These are phyloP conservation scores for Penicillium sp. DNA, from an alignment of 2,329 filamentous ascomycete genomes.

Conservation along the genomic window DNA sequence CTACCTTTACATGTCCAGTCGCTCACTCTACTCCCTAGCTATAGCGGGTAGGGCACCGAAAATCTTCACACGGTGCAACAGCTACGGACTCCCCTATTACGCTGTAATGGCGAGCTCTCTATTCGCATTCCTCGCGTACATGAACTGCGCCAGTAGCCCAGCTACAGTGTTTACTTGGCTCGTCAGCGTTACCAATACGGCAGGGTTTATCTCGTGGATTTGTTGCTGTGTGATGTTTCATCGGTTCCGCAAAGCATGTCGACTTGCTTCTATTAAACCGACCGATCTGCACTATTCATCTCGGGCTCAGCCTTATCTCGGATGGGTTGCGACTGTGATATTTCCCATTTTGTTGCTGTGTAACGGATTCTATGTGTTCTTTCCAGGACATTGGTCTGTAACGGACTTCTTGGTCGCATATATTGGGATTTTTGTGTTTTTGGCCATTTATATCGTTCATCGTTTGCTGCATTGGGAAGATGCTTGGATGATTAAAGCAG, in stretches of 20 bases:
- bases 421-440: too few species aligned
- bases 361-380: too few species aligned
- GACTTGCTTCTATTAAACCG: background rate
- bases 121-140: slow-evolving; percentile 64
- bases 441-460: too few species aligned
- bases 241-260: slow-evolving; percentile 54
- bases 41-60: slow-evolving; percentile 60
- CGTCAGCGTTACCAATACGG: slow-evolving; percentile 65
- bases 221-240: slow-evolving; percentile 61
- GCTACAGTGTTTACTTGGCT: slow-evolving; percentile 67
- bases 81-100: background rate
- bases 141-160: slow-evolving; percentile 61
- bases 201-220: slow-evolving; percentile 67
- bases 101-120: slow-evolving; percentile 44
- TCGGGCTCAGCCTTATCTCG: too few species aligned
- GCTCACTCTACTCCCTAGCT: slow-evolving; percentile 64
- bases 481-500: too few species aligned
- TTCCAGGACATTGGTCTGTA: too few species aligned
- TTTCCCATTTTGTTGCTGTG: too few species aligned
- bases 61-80: slow-evolving; percentile 29
- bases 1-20: slow-evolving; percentile 68
- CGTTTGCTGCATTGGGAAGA: too few species aligned
- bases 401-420: too few species aligned
- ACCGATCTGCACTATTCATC: too few species aligned
- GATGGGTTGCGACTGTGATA: too few species aligned